A percentile compares a stretch with the other conserved stretches of the same genome.
Conservation (phyloP, 345 rosid species). For the Mercurialis annua region DNA sequence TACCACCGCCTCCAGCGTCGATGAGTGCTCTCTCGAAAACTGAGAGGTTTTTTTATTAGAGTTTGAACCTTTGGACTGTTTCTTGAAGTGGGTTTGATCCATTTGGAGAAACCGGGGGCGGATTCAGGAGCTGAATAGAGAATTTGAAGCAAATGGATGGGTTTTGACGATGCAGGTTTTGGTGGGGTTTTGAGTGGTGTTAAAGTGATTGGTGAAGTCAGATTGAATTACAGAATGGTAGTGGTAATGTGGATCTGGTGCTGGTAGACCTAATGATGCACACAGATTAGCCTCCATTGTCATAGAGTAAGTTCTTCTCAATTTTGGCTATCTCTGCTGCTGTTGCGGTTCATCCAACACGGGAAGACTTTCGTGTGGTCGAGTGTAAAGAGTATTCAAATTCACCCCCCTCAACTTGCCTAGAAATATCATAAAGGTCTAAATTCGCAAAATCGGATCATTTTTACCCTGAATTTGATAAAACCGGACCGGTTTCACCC, state of each 20-base stretch:
- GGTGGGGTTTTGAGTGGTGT: not conserved
- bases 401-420: too few species aligned
- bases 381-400: too few species aligned
- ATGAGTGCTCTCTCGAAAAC: constrained; percentile 75
- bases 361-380: too few species aligned
- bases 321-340: not conserved
- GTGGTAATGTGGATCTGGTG: constrained; percentile 10
- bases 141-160: constrained; percentile 43
- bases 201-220: constrained; percentile 21
- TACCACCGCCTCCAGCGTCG: constrained; percentile 82
- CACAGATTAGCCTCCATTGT: constrained; percentile 29
- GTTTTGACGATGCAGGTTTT: not conserved
- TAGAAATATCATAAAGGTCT: too few species aligned
- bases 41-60: constrained; percentile 62
- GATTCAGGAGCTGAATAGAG: constrained; percentile 35
- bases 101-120: constrained; percentile 29
- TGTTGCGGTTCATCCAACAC: not conserved
- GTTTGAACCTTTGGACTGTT: constrained; percentile 44
- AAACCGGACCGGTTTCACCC: too few species aligned
- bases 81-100: constrained; percentile 47
- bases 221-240: constrained; percentile 1
- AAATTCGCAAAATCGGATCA: too few species aligned
- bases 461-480: too few species aligned
- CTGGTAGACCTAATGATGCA: constrained; percentile 26
- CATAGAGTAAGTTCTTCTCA: not conserved